Evolutionary conservation across 805 yeast genomes (phyloP).

Genomic region (Cyberlindnera euphorbiae): DNA sequence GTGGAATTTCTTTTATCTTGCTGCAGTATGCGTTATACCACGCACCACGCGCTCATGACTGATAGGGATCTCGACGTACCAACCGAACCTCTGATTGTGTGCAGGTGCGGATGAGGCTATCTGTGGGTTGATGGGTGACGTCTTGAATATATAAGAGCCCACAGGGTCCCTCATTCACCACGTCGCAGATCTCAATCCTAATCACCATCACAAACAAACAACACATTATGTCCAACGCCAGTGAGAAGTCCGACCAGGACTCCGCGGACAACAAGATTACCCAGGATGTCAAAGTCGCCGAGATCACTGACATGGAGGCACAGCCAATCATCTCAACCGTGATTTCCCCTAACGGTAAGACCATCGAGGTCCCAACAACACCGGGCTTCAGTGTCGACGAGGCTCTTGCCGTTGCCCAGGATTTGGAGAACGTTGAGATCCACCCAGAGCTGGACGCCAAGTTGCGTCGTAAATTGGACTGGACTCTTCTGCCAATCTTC

Average conservation of each 20-base stretch:
- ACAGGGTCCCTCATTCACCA: no score
- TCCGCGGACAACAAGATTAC: conserved; percentile 5
- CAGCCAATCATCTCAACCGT: conserved; percentile 11
- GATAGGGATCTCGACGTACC: no score
- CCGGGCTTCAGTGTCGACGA: conserved; percentile 21
- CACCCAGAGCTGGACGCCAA: conserved; percentile 28
- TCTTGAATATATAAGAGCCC: no score
- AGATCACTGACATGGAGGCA: conserved; percentile 8
- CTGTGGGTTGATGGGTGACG: no score
- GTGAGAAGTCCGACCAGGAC: background rate
- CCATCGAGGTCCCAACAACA: conserved; percentile 5
- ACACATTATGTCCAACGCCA: background rate
- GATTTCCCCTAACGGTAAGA: conserved; percentile 11
- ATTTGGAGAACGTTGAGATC: conserved; percentile 4
- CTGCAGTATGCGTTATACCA: no score
- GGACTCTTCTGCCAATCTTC: conserved; percentile 30
- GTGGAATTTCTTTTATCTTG: no score
- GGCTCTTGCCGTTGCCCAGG: conserved; percentile 14
- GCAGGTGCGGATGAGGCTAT: no score
- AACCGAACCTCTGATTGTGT: no score
- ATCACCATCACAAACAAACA: no score
- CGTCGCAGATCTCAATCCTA: no score
- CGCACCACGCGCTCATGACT: no score
- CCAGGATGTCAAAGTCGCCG: conserved; percentile 7
- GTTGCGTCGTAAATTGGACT: conserved; percentile 35